Percentiles rank a stretch among this genome's conserved stretches.
phyloP scores from a whole-genome alignment of 768 basidiomycete species.

The Rhodotorula paludigena region DNA sequence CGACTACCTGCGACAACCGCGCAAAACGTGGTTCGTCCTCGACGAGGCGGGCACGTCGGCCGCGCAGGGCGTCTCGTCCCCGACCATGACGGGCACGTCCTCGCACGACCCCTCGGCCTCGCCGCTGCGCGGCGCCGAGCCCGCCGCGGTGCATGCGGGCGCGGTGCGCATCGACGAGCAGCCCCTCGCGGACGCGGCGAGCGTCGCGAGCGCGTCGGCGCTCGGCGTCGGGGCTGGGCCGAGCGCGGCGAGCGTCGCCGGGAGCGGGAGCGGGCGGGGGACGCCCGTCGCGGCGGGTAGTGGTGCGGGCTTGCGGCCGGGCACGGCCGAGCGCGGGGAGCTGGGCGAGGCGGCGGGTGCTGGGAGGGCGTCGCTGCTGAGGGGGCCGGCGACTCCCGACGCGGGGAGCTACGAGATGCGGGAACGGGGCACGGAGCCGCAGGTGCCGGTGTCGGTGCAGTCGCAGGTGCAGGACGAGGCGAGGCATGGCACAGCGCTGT shows the following conservation, averaged over 20 bases:
- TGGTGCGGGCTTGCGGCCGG: no score
- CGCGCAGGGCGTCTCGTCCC: background rate
- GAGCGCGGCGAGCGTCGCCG: background rate
- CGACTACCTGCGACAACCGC: slow-evolving; percentile 29
- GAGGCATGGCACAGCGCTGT: no score
- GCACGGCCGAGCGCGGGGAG: background rate
- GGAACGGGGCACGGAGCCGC: background rate
- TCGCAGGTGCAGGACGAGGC: no score
- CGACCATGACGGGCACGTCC: background rate
- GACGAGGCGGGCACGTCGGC: background rate
- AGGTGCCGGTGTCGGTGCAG: no score
- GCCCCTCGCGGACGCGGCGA: slow-evolving; percentile 11
- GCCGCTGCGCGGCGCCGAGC: background rate
- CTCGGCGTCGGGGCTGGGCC: background rate
- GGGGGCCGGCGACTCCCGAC: background rate
- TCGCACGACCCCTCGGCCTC: background rate
- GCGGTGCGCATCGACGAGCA: slow-evolving; percentile 35
- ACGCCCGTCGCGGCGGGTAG: no score
- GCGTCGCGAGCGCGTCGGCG: background rate
- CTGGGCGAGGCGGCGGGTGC: background rate
- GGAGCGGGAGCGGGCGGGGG: background rate
- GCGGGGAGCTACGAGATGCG: slow-evolving; percentile 1
- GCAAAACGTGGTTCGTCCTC: slow-evolving; percentile 32
- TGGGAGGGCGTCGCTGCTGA: background rate
- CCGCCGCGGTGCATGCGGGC: background rate